These are phyloP conservation scores for Neltuma alba DNA, from an alignment of 306 rosid species.

Conservation along the genomic window DNA sequence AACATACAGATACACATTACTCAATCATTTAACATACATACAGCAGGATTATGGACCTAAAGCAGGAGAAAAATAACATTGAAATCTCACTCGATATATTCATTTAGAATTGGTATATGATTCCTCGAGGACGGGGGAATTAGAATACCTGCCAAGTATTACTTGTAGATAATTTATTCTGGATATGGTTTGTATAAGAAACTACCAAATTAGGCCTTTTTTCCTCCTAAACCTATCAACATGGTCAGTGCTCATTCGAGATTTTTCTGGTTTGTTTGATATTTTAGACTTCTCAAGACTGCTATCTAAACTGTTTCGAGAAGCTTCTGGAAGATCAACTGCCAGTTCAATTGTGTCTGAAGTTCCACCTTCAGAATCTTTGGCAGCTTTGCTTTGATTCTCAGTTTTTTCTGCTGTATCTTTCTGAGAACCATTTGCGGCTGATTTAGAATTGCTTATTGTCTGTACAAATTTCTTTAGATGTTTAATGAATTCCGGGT, in stretches of 20 bases:
- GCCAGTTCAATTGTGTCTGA: conserved; percentile 55
- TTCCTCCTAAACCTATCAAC: conserved; percentile 88
- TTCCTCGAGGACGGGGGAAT: conserved; percentile 36
- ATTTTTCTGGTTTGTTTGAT: conserved; percentile 77
- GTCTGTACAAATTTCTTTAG: conserved; percentile 95
- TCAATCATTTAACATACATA: conserved; percentile 49
- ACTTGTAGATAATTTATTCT: conserved; percentile 52
- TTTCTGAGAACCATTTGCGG: conserved; percentile 56
- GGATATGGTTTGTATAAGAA: conserved; percentile 42
- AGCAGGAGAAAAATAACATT: background rate
- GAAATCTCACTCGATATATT: conserved; percentile 44
- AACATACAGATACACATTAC: conserved; percentile 41
- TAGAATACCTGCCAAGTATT: conserved; percentile 44
- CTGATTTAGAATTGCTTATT: conserved; percentile 72
- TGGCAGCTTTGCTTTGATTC: conserved; percentile 50
- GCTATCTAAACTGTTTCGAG: conserved; percentile 98
- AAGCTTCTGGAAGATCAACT: conserved; percentile 74
- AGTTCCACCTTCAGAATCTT: conserved; percentile 65
- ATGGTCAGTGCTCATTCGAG: conserved; percentile 96
- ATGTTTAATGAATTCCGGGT: conserved; percentile 88
- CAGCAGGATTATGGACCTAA: conserved; percentile 36
- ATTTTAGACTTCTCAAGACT: conserved; percentile 86
- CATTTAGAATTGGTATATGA: conserved; percentile 46
- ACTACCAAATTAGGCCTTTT: conserved; percentile 84
- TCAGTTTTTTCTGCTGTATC: conserved; percentile 53